Base-by-base conservation (phyloP, 768 basidiomycete species). In the Podaxis carcinomalis region DNA sequence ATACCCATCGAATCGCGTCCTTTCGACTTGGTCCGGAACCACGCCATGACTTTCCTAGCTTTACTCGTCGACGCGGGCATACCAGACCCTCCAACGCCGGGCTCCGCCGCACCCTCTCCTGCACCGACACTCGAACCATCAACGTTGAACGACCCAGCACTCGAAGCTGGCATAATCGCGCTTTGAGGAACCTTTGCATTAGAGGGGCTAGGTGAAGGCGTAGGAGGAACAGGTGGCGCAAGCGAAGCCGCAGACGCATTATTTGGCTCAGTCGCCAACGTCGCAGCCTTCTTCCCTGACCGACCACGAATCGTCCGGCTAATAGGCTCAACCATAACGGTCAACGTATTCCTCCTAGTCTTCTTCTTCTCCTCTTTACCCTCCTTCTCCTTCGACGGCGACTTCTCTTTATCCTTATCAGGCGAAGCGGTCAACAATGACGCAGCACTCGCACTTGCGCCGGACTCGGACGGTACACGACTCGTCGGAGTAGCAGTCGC, bases 41-140 rank as follows among this genome's bases (percentile, higher is more conserved):
- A 99, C 65, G 95, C 89, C 96, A 98, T 98, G 56, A 99, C 97
- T 69, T 90, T 93, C 72, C 87, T 87, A 3, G 96, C 95, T 72
- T 95, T 91, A 74, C 83, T 87, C n/a, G 92, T 85, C 63, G 91
- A 88, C 14, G 87, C 90, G 1, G 82, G 81, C 75, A 88, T 78
- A 6, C 76, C 78, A 2, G 68, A 42, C 6, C 69, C 74, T 21
- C 52, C 69, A 35, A 62, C 44, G 25, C 59, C 53, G 10, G 65
- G 59, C 28, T 56, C 57, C 14, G 62, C 52, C 42, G 62, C 64
- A 7, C 54, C 44, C 27, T 57, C 54, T 6, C 50, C 47, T 16
- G 60, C 56, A 42, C 53, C 67, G 13, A 56, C 62, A 28, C 64
- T 66, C 7, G 64, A 59, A 0, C 64, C 66, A 50, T 65, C 51